Percentiles rank a stretch among this genome's conserved stretches.
Evolutionary conservation across 2,329 filamentous ascomycete species (phyloP).

Genomic region (Penicillium paneum): DNA sequence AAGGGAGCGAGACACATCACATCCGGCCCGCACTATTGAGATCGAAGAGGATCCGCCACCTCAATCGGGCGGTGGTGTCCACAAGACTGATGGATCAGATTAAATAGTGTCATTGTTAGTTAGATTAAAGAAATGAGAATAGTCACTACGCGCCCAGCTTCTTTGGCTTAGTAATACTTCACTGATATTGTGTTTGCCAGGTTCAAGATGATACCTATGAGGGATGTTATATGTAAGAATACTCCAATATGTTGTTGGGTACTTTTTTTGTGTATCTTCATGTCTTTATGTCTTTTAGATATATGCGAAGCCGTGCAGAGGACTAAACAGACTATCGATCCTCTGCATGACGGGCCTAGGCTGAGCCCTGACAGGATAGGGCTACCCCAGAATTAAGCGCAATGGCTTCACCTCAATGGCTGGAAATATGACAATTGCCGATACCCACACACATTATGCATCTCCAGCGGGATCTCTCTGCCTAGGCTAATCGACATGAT

Average conservation of each 20-base stretch:
- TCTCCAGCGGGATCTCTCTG: neutral
- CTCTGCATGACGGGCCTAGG: constrained; percentile 1
- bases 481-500: neutral
- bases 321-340: constrained; percentile 6
- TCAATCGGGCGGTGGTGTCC: neutral
- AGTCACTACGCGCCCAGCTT: too few relatives aligned
- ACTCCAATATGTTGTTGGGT: too few relatives aligned
- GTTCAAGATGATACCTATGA: too few relatives aligned
- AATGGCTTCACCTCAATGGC: neutral
- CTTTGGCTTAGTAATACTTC: too few relatives aligned
- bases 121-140: neutral
- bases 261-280: too few relatives aligned
- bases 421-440: neutral
- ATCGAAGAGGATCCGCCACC: constrained; percentile 7
- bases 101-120: constrained; percentile 18
- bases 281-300: too few relatives aligned
- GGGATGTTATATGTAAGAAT: too few relatives aligned
- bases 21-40: constrained; percentile 14
- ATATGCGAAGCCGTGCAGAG: too few relatives aligned
- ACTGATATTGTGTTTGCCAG: too few relatives aligned
- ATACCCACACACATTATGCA: neutral
- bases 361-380: neutral
- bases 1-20: constrained; percentile 18
- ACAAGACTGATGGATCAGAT: constrained; percentile 18
- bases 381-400: constrained; percentile 5